Conservation (phyloP, 164 flowering plant species). For the Magnolia changhungtana region DNA sequence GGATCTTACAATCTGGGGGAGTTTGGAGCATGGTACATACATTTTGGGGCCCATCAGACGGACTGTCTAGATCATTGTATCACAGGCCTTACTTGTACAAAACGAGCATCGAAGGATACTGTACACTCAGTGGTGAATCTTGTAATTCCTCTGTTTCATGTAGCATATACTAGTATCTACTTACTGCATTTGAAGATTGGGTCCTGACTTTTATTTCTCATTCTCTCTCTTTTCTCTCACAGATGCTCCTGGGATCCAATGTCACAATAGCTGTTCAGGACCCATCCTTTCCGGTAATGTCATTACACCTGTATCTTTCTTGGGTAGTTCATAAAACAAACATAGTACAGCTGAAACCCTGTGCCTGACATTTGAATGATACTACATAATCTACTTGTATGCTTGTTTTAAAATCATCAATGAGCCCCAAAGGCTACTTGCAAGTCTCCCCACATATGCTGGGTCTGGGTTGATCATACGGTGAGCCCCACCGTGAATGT, state of each 20-base stretch:
- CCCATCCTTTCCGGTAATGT: conserved; percentile 77
- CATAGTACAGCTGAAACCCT: neutral
- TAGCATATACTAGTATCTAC: too few relatives aligned
- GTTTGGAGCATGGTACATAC: too few relatives aligned
- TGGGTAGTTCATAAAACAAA: neutral
- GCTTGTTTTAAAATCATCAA: neutral
- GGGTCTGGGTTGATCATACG: too few relatives aligned
- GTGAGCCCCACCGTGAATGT: too few relatives aligned
- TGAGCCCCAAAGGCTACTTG: neutral
- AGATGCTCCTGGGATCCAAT: conserved; percentile 78
- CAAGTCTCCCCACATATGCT: neutral
- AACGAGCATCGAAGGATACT: too few relatives aligned
- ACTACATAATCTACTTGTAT: neutral
- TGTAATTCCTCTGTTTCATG: too few relatives aligned
- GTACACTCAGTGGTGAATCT: too few relatives aligned
- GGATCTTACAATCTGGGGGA: too few relatives aligned
- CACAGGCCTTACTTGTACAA: too few relatives aligned
- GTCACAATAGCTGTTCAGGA: conserved; percentile 83
- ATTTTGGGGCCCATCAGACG: too few relatives aligned
- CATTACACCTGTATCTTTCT: neutral
- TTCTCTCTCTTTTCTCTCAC: conserved; percentile 3
- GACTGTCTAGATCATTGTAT: too few relatives aligned
- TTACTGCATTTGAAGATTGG: too few relatives aligned
- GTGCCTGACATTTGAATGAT: neutral
- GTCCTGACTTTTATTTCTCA: neutral